Evolutionary conservation across 2,329 filamentous ascomycete species (phyloP).

Genomic region (Diaporthe helianthi): DNA sequence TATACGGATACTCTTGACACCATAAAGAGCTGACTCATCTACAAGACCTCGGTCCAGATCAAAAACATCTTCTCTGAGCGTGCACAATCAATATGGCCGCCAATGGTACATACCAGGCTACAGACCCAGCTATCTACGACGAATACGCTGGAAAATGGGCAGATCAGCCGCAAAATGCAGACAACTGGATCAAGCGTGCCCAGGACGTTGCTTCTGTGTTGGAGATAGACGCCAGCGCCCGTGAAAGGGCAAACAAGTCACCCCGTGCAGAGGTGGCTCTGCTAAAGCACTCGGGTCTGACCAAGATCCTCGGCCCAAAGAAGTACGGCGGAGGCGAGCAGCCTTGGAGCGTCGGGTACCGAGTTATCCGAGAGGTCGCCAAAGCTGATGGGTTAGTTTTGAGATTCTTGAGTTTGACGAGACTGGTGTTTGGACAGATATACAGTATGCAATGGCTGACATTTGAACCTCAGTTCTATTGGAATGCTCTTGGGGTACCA

Average conservation of each 20-base stretch:
- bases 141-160: constrained; percentile 48
- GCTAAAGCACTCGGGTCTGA: constrained; percentile 50
- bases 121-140: constrained; percentile 48
- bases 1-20: too few species aligned
- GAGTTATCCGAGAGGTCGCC: constrained; percentile 66
- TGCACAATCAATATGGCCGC: constrained; percentile 4
- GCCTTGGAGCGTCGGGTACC: constrained; percentile 60
- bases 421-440: too few species aligned
- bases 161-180: constrained; percentile 41
- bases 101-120: constrained; percentile 29
- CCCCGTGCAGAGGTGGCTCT: constrained; percentile 49
- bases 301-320: constrained; percentile 48
- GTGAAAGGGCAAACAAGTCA: constrained; percentile 50
- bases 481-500: constrained; percentile 73
- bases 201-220: constrained; percentile 48
- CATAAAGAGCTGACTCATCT: not conserved
- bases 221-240: constrained; percentile 42
- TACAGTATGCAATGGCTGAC: too few species aligned
- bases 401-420: too few species aligned
- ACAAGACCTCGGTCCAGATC: too few species aligned
- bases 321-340: constrained; percentile 53
- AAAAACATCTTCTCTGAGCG: not conserved
- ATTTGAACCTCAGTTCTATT: constrained; percentile 51
- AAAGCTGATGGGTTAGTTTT: constrained; percentile 63
- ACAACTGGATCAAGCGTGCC: constrained; percentile 49